Conservation (phyloP, 225 moss, liverwort and hornwort genomes). For the Polytrichum commune region DNA sequence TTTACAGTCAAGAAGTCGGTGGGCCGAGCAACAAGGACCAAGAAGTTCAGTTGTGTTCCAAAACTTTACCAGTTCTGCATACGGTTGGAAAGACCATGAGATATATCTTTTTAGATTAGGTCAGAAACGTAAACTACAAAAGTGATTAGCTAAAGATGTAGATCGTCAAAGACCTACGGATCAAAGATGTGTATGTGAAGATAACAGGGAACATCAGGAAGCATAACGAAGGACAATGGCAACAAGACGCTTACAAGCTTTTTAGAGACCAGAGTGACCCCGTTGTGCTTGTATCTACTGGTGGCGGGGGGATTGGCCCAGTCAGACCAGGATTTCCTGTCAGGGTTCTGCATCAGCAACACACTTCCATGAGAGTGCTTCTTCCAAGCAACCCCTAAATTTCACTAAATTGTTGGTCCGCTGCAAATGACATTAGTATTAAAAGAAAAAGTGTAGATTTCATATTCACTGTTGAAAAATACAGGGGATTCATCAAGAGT, state of each 20-base stretch:
- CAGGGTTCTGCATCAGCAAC: constrained; percentile 17
- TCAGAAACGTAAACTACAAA: too few species aligned
- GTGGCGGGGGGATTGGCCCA: background rate
- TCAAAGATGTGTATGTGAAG: background rate
- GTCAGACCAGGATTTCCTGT: constrained; percentile 15
- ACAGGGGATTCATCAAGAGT: background rate
- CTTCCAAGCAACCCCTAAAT: background rate
- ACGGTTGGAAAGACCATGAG: too few species aligned
- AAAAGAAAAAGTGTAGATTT: background rate
- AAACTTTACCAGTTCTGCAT: too few species aligned
- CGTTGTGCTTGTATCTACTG: too few species aligned
- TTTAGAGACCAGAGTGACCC: background rate
- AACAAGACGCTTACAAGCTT: constrained; percentile 18
- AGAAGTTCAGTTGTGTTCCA: too few species aligned
- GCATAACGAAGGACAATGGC: background rate
- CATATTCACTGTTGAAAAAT: too few species aligned
- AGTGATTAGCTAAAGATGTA: too few species aligned
- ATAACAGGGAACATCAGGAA: background rate
- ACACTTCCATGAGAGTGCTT: background rate
- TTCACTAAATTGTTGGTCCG: background rate
- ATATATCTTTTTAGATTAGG: too few species aligned
- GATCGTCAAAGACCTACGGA: too few species aligned
- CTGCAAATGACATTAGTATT: background rate
- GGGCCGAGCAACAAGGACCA: too few species aligned
- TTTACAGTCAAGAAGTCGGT: too few species aligned